A percentile compares a stretch with the other conserved stretches of the same genome.
These are phyloP conservation scores for Xylariaceae sp. DNA, from an alignment of 2,329 filamentous ascomycete genomes.

Conservation along the genomic window DNA sequence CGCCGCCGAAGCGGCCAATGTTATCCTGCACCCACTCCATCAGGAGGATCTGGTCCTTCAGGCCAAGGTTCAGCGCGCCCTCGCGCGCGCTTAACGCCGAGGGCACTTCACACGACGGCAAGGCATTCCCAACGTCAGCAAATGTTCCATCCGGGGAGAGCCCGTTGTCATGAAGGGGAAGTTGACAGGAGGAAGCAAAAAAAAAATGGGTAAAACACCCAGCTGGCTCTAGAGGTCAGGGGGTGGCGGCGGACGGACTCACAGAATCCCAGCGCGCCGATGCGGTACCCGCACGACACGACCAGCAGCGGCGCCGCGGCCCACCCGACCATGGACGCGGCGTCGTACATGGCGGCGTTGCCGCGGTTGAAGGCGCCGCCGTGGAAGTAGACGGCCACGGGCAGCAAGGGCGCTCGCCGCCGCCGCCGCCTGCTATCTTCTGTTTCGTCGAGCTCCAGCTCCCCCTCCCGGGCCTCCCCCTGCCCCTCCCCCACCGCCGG, in stretches of 20 bases:
- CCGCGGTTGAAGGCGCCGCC: slow-evolving; percentile 39
- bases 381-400: slow-evolving; percentile 35
- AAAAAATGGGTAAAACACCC: too few species aligned
- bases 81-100: slow-evolving; percentile 40
- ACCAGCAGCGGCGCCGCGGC: slow-evolving; percentile 35
- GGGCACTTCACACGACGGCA: too few species aligned
- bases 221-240: too few species aligned
- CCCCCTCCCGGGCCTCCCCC: too few species aligned
- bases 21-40: slow-evolving; percentile 50
- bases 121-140: too few species aligned
- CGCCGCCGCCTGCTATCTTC: too few species aligned
- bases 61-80: slow-evolving; percentile 49
- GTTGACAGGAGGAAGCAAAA: too few species aligned
- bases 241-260: too few species aligned
- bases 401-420: slow-evolving; percentile 17
- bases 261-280: slow-evolving; percentile 54
- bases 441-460: too few species aligned
- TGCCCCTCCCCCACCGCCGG: too few species aligned
- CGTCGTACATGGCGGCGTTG: slow-evolving; percentile 35
- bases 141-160: too few species aligned
- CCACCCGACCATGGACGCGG: slow-evolving; percentile 44
- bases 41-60: slow-evolving; percentile 42
- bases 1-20: slow-evolving; percentile 44
- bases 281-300: slow-evolving; percentile 43
- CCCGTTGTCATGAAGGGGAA: too few species aligned